These are phyloP conservation scores for Chloromonas sp. DNA, from an alignment of 163 green algal genomes.

Conservation along the genomic window DNA sequence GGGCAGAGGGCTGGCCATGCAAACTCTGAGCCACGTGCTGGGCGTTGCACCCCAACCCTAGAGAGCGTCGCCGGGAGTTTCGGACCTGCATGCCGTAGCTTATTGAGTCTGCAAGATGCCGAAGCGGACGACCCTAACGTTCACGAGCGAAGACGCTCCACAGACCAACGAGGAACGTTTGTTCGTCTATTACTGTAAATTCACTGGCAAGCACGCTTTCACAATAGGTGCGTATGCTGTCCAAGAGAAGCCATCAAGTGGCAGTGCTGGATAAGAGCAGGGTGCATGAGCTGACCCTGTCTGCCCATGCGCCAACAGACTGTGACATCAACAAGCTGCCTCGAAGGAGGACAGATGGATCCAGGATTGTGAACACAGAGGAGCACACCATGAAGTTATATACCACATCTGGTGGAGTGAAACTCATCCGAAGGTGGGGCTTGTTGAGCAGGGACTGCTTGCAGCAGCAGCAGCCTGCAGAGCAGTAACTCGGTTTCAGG, in stretches of 20 bases:
- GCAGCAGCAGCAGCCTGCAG: neutral
- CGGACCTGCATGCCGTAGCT: too few relatives aligned
- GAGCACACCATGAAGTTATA: slow-evolving; percentile 66
- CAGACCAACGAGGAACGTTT: slow-evolving; percentile 32
- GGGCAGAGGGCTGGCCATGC: too few relatives aligned
- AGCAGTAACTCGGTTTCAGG: neutral
- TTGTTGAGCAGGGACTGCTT: neutral
- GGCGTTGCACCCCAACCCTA: too few relatives aligned
- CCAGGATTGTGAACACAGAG: slow-evolving; percentile 69
- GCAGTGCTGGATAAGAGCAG: neutral
- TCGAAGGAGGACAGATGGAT: slow-evolving; percentile 54
- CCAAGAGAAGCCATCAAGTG: neutral
- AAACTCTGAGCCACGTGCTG: too few relatives aligned
- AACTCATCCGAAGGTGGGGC: slow-evolving; percentile 56
- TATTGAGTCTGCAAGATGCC: slow-evolving; percentile 41
- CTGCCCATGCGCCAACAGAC: slow-evolving; percentile 26
- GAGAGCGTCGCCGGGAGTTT: too few relatives aligned
- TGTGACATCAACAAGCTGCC: slow-evolving; percentile 53
- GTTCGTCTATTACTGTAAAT: slow-evolving; percentile 86
- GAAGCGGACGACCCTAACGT: slow-evolving; percentile 62
- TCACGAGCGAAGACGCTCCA: slow-evolving; percentile 49
- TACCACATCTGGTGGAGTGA: slow-evolving; percentile 58
- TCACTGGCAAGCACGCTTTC: slow-evolving; percentile 76
- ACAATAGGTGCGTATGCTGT: slow-evolving; percentile 55
- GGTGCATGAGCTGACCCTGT: neutral